Percentiles rank a stretch among this genome's conserved stretches.
phyloP scores from a whole-genome alignment of 139 green algal species.

The Ulvella scutata region DNA sequence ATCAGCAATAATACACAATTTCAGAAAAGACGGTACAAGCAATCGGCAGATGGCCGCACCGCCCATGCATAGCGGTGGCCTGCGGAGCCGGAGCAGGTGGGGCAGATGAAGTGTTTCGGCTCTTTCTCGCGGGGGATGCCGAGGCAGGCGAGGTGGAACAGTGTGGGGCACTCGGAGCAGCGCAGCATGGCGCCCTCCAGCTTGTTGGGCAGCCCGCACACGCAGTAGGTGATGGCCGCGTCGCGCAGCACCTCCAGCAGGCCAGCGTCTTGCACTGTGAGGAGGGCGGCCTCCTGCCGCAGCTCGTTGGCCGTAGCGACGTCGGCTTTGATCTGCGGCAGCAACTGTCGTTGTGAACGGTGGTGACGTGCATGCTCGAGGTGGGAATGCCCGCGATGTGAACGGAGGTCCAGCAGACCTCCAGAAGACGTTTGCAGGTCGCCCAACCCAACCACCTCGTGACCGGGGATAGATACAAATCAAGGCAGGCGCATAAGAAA shows the following conservation, averaged over 20 bases:
- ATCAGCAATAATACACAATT: no score
- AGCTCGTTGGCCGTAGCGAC: constrained; percentile 9
- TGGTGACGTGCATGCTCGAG: no score
- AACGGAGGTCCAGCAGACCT: no score
- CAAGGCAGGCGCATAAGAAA: no score
- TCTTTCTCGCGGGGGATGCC: constrained; percentile 23
- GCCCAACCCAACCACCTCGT: no score
- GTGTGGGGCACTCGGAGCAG: constrained; percentile 50
- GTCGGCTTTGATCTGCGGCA: neutral
- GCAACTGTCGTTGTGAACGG: neutral
- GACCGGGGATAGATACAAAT: no score
- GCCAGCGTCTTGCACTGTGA: constrained; percentile 10
- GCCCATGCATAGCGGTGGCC: neutral
- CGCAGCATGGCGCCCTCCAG: constrained; percentile 38
- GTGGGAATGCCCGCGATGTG: no score
- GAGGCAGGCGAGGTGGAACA: constrained; percentile 56
- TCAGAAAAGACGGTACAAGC: no score
- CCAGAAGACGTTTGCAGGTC: no score
- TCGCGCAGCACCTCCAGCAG: constrained; percentile 18
- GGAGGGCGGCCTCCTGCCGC: constrained; percentile 1
- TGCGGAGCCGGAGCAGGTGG: constrained; percentile 17
- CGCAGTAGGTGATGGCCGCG: constrained; percentile 29
- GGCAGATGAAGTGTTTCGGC: constrained; percentile 27
- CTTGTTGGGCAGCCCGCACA: constrained; percentile 46
- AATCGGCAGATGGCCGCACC: no score